Conservation (phyloP, 139 green algal species). For the Micractinium sp. region DNA sequence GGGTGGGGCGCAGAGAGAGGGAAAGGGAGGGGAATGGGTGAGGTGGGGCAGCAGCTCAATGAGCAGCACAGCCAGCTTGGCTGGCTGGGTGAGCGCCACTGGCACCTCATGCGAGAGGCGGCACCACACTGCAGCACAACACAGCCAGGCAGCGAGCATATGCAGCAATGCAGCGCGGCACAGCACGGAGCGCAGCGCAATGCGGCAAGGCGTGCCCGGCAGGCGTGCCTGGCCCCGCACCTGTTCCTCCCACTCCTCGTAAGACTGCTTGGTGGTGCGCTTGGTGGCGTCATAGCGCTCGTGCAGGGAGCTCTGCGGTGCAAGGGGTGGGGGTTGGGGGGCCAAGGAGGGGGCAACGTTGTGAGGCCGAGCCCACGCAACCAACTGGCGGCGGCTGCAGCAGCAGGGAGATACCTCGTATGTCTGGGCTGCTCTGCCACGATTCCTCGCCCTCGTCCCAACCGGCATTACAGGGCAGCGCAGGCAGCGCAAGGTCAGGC, state of each 20-base stretch:
- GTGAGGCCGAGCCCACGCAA: no score
- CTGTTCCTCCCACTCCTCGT: constrained; percentile 28
- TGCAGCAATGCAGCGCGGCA: background rate
- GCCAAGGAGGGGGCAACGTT: background rate
- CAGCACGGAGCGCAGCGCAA: background rate
- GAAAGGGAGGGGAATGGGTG: background rate
- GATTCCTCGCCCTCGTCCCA: no score
- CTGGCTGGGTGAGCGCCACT: background rate
- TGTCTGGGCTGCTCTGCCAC: no score
- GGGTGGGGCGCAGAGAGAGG: background rate
- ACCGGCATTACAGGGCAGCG: no score
- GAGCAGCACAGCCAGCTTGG: background rate
- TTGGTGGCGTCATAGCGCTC: constrained; percentile 21
- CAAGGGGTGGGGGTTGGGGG: background rate
- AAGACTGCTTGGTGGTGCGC: constrained; percentile 13
- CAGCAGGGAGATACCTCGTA: no score
- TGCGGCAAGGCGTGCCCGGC: background rate
- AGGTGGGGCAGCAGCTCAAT: no score
- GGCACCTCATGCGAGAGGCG: no score
- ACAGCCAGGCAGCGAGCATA: background rate
- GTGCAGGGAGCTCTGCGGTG: background rate
- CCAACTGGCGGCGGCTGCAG: no score
- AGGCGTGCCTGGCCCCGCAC: background rate
- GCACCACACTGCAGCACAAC: background rate
- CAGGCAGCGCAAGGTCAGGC: no score